Evolutionary conservation across 768 basidiomycete genomes (phyloP), one percentile per base, ranked within the genome.

Genomic region (Royoungia palumana): DNA sequence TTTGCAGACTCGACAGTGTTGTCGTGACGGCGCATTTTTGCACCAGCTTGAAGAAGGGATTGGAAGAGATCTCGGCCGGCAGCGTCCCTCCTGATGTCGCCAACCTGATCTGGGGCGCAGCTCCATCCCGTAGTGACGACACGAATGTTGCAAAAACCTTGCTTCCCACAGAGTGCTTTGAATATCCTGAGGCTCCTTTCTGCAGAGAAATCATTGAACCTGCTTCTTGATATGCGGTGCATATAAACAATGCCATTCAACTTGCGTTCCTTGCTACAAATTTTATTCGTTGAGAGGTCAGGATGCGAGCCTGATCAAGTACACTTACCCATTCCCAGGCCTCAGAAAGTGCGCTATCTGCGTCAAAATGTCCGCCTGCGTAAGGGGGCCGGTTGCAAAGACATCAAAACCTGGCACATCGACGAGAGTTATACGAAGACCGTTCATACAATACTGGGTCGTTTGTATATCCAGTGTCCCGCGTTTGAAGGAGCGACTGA

Each of bases 201-300:
- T 6, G 30, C 30, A n/a, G n/a, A n/a, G 30, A 32, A 13, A 7
- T 13, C 30, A 13, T 13, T 13, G 6, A 32, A 7, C 30, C 13
- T 11, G 30, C 13, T 13, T 32, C 30, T 8, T 7, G 30, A 32
- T 3, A 32, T 32, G 7, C 30, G 30, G 13, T 32, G 30, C 30
- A 32, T 32, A 13, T 32, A 32, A 2, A 32, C n/a, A n/a, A 77
- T 67, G 1, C 75, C 76, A 6, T 72, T 63, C 4, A 77, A 49
- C 20, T 61, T 69, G 40, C 21, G 37, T 13, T 16, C n/a, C 41
- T 48, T 36, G n/a, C 44, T 51, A 16, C 6, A 21, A 8, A 17
- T 21, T 16, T 28, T 36, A n/a, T 17, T 20, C 12, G 17, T 38
- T 1, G 35, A 16, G 42, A 13, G 28, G 36, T 24, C 38, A n/a